Conservation (phyloP, 306 rosid species). For the Quercus aquifolioides region DNA sequence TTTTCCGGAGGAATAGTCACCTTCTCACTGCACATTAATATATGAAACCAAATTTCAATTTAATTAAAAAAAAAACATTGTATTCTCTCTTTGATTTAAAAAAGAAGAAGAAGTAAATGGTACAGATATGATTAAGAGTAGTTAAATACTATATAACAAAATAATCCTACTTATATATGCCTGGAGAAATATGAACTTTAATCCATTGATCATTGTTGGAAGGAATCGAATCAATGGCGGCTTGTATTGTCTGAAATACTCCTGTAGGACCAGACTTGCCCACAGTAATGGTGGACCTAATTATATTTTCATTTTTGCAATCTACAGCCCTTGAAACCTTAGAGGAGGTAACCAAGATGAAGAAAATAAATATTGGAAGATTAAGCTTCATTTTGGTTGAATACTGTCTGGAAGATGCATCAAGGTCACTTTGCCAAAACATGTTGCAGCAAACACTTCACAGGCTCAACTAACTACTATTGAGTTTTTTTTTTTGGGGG, state of each 20-base stretch:
- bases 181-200: conserved; percentile 29
- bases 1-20: conserved; percentile 14
- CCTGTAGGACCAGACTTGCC: conserved; percentile 11
- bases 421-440: too few relatives aligned
- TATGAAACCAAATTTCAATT: not conserved
- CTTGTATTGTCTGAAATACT: conserved; percentile 33
- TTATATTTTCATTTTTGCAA: not conserved
- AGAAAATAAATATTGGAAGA: not conserved
- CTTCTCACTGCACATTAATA: conserved; percentile 28
- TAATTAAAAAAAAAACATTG: not conserved
- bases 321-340: not conserved
- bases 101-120: not conserved
- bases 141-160: too few relatives aligned
- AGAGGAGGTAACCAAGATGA: not conserved
- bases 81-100: not conserved
- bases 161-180: conserved; percentile 19
- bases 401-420: not conserved
- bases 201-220: conserved; percentile 24
- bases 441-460: too few relatives aligned
- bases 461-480: too few relatives aligned
- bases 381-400: not conserved
- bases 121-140: not conserved
- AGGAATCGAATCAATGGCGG: conserved; percentile 41
- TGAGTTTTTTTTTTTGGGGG: too few relatives aligned
- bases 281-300: conserved; percentile 16